A percentile compares a stretch with the other conserved stretches of the same genome.
Evolutionary conservation across 2,329 filamentous ascomycete species (phyloP).

Genomic region (Nemania diffusa): DNA sequence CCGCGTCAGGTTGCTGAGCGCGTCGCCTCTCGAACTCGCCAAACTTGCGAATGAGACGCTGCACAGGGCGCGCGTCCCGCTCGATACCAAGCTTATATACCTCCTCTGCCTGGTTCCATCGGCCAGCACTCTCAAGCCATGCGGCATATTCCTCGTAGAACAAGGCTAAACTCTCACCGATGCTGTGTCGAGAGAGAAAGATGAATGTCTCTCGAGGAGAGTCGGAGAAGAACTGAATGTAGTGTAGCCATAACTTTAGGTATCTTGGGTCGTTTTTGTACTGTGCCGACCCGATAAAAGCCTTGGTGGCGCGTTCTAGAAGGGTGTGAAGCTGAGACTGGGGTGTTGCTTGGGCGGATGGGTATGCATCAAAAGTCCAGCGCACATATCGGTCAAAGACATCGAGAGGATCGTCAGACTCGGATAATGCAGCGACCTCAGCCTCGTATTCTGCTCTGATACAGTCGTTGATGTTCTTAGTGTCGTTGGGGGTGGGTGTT

Average conservation of each 20-base stretch:
- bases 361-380: conserved; percentile 96
- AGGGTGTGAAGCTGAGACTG: conserved; percentile 90
- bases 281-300: conserved; percentile 84
- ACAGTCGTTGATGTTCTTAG: conserved; percentile 79
- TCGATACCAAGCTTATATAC: conserved; percentile 92
- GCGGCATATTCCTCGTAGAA: conserved; percentile 98
- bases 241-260: conserved; percentile 91
- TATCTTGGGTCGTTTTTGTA: conserved; percentile 98
- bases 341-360: conserved; percentile 89
- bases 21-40: conserved; percentile 86
- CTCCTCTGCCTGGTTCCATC: conserved; percentile 93
- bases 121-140: conserved; percentile 85
- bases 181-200: conserved; percentile 86
- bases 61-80: conserved; percentile 82
- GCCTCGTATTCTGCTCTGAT: conserved; percentile 86
- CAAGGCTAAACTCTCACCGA: conserved; percentile 86
- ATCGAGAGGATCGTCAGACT: conserved; percentile 94
- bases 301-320: conserved; percentile 91
- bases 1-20: conserved; percentile 70
- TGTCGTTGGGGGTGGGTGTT: conserved; percentile 76
- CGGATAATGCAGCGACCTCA: conserved; percentile 79
- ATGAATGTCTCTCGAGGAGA: conserved; percentile 92
- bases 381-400: conserved; percentile 96
- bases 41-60: conserved; percentile 87
- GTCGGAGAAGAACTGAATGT: conserved; percentile 92